Evolutionary conservation across 192 early-diverging fungal species (phyloP).

Genomic region (Entomortierella beljakovae): DNA sequence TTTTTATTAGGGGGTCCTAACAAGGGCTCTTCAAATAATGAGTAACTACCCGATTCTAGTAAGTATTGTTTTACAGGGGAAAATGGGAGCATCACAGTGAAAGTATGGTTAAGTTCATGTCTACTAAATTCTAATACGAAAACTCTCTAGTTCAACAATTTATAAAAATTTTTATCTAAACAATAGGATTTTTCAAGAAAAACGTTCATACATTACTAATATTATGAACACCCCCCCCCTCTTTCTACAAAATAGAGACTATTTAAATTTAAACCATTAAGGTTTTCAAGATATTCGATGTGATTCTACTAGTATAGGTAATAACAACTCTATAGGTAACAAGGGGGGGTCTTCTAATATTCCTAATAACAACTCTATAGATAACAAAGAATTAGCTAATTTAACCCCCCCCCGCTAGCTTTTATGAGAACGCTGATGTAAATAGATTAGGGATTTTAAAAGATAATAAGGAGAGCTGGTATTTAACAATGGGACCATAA

Average conservation of each 20-base stretch:
- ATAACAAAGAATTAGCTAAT: not conserved
- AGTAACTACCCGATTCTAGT: no score
- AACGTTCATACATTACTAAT: slow-evolving; percentile 52
- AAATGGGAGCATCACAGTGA: no score
- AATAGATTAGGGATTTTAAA: not conserved
- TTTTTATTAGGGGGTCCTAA: no score
- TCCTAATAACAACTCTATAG: slow-evolving; percentile 6
- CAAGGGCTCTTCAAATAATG: no score
- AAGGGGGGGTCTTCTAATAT: not conserved
- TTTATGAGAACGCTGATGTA: not conserved
- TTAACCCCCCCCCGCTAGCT: not conserved
- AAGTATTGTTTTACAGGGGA: no score
- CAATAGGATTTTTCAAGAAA: slow-evolving; percentile 54
- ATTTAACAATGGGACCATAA: not conserved
- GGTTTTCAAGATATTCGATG: not conserved
- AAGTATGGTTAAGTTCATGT: no score
- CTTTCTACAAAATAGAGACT: slow-evolving; percentile 4
- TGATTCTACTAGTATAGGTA: not conserved
- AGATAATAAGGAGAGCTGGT: not conserved
- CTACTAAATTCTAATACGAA: no score
- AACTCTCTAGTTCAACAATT: no score
- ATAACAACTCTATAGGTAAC: slow-evolving; percentile 4
- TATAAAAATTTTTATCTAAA: slow-evolving; percentile 3
- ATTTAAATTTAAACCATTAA: not conserved
- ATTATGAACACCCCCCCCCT: slow-evolving; percentile 7